Conservation (phyloP, 2,329 filamentous ascomycete genomes). For the Claviceps sp. region DNA sequence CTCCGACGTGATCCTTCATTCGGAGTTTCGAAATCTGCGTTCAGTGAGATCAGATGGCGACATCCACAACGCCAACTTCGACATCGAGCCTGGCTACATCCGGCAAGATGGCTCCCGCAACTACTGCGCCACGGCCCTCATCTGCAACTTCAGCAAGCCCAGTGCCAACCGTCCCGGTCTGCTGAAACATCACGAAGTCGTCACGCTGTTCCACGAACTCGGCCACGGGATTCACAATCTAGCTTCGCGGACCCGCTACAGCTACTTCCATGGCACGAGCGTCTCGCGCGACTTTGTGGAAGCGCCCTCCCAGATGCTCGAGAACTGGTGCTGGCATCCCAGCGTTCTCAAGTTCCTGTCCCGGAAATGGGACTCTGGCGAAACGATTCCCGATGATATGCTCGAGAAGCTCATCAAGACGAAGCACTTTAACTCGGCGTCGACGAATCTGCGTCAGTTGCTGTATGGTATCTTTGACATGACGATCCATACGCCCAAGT, state of each 20-base stretch:
- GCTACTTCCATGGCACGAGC: slow-evolving; percentile 54
- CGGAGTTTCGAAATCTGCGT: too few relatives aligned
- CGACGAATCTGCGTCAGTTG: slow-evolving; percentile 66
- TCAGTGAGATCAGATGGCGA: too few relatives aligned
- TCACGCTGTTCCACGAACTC: slow-evolving; percentile 70
- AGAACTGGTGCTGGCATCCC: slow-evolving; percentile 64
- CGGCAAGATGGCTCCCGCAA: slow-evolving; percentile 53
- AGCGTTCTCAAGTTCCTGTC: slow-evolving; percentile 53
- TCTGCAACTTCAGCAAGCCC: slow-evolving; percentile 79
- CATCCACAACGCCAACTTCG: slow-evolving; percentile 78
- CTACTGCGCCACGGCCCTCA: slow-evolving; percentile 66
- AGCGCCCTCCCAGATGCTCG: slow-evolving; percentile 59
- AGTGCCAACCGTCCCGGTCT: slow-evolving; percentile 63
- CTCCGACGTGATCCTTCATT: too few relatives aligned
- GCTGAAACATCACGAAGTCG: slow-evolving; percentile 71
- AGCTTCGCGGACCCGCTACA: slow-evolving; percentile 46
- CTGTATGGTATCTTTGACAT: slow-evolving; percentile 78
- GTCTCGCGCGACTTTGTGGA: slow-evolving; percentile 59
- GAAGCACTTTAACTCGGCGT: slow-evolving; percentile 68
- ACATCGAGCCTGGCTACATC: slow-evolving; percentile 59
- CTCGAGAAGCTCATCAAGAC: slow-evolving; percentile 62
- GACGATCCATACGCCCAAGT: slow-evolving; percentile 58
- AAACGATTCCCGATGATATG: slow-evolving; percentile 61
- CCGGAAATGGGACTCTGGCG: slow-evolving; percentile 57
- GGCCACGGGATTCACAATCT: slow-evolving; percentile 61